phyloP scores from a whole-genome alignment of 495 filamentous ascomycete species.

The Aspergillus conjunctus region DNA sequence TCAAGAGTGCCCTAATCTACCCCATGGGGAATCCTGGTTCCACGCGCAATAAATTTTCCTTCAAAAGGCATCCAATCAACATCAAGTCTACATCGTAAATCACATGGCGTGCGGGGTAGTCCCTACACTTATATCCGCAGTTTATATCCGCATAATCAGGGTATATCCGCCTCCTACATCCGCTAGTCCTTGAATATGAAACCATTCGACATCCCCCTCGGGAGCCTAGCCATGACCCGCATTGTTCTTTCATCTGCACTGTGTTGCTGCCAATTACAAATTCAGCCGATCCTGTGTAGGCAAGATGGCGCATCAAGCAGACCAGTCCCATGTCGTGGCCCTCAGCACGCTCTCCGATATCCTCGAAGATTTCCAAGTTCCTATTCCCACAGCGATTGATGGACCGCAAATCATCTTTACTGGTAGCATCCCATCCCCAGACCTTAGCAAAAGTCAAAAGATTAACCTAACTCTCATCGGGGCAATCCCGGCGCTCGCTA shows the following conservation, averaged over 20 bases:
- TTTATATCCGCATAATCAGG: neutral
- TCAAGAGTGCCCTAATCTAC: neutral
- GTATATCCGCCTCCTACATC: neutral
- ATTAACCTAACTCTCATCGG: neutral
- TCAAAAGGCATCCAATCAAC: neutral
- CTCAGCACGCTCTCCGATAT: neutral
- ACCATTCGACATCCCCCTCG: neutral
- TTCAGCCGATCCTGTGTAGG: neutral
- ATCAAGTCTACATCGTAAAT: neutral
- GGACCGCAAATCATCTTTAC: neutral
- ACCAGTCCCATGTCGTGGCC: neutral
- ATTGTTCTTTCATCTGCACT: neutral
- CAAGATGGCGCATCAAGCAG: neutral
- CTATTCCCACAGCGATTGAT: neutral
- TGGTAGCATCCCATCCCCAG: neutral
- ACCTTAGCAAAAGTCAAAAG: neutral
- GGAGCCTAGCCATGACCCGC: neutral
- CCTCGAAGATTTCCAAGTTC: neutral
- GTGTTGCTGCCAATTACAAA: neutral
- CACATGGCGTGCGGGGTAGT: neutral
- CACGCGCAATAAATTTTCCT: neutral
- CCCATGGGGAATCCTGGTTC: neutral
- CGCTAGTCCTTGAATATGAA: neutral
- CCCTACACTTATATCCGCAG: neutral
- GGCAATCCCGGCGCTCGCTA: neutral